Percentiles rank a stretch among this genome's conserved stretches.
Evolutionary conservation across 306 rosid genomes (phyloP).

Genomic region (Clitoria ternatea): DNA sequence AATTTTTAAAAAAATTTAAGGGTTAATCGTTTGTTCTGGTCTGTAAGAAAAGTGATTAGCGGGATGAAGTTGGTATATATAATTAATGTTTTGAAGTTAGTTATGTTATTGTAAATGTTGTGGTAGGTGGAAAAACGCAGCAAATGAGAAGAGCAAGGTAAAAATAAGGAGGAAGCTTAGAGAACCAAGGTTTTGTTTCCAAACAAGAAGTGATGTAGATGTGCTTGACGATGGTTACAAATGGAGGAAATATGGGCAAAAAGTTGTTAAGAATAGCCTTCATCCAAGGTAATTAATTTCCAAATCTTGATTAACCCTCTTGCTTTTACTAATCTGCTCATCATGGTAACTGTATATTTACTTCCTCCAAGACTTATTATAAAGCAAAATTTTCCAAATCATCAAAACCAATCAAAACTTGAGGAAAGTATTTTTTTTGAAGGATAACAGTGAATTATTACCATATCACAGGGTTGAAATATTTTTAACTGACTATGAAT

Average conservation of each 20-base stretch:
- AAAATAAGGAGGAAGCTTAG: conserved; percentile 83
- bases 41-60: neutral
- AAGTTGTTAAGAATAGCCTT: conserved; percentile 91
- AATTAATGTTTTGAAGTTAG: neutral
- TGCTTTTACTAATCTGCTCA: neutral
- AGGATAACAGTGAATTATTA: neutral
- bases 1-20: neutral
- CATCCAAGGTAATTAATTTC: conserved; percentile 77
- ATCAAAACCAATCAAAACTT: too few relatives aligned
- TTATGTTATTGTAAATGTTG: neutral
- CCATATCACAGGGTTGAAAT: neutral
- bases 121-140: conserved; percentile 76
- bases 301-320: neutral
- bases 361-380: too few relatives aligned
- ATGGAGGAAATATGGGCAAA: conserved; percentile 95
- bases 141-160: conserved; percentile 65
- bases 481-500: neutral
- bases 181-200: conserved; percentile 93
- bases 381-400: too few relatives aligned
- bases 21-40: neutral
- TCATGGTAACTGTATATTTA: neutral
- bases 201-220: conserved; percentile 88
- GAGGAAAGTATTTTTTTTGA: too few relatives aligned
- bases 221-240: conserved; percentile 95
- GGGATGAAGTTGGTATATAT: neutral